Evolutionary conservation across 2,329 filamentous ascomycete genomes (phyloP), one percentile per base, ranked within the genome.

Genomic region (Colletotrichum filicis): DNA sequence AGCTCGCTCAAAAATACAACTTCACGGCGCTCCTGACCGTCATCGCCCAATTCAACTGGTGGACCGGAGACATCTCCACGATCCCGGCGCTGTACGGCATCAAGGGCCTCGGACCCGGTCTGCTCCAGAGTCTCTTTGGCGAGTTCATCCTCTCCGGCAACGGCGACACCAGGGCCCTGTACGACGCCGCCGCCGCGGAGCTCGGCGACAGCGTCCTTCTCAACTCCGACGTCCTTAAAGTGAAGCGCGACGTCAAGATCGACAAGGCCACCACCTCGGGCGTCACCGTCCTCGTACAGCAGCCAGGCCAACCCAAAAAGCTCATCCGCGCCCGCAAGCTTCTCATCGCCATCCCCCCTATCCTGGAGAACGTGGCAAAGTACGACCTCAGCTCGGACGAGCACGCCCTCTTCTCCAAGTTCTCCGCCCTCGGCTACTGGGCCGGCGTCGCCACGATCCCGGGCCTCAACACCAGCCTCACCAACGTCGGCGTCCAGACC

Each of bases 1-100:
- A 85, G 8, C 86, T 86, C 64, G 77, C 85, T 7, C 76, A 79
- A 22, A 85, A 86, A 73, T 81, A 86, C 74, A 74, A 79, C 30
- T 77, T 89, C 6, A 75, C 79, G 24, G 80, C 79, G 19, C 75
- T 82, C 0, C 78, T 85, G 0, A 76, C 76, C 8, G 72, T 79
- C n/a, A 78, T 84, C 8, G 81, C 77, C 66, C 70, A 69, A 5
- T 83, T 80, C 61, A 78, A 80, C 30, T 79, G 82, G 61, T 84
- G 82, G n/a, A 74, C 83, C 1, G 85, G 83, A 2, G 82, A 86
- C 62, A 74, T 85, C 14, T 76, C 85, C 14, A 77, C 78, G 2
- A 75, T 81, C 30, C 82, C 83, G 4, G 79, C 82, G 1, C 59
- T 87, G 5, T 85, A 86, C 72, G 76, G 83, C n/a, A 76, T 86